Conservation (phyloP, 257 asterid genomes). For the Ligustrum vulgare region DNA sequence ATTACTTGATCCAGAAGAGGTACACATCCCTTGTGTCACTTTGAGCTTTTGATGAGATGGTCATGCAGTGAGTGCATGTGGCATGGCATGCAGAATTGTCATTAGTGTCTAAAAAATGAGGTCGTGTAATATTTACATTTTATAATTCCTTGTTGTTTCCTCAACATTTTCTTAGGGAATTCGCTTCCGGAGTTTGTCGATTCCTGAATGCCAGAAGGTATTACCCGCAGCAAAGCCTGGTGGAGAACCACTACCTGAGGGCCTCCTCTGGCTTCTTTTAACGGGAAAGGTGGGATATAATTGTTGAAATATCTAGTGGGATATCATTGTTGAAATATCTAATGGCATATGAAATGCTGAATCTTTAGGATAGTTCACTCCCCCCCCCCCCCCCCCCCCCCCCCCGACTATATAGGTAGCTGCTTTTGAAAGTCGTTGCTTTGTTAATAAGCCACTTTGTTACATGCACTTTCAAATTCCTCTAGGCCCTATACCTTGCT, state of each 20-base stretch:
- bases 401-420: not conserved
- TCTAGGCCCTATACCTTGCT: constrained; percentile 1
- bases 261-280: constrained; percentile 97
- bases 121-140: not conserved
- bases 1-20: constrained; percentile 98
- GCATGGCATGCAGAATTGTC: not conserved
- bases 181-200: constrained; percentile 92
- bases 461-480: constrained; percentile 5
- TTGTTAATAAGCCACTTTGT: not conserved
- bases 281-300: constrained; percentile 75
- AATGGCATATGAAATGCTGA: not conserved
- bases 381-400: too few species aligned
- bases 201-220: constrained; percentile 94
- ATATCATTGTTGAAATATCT: not conserved
- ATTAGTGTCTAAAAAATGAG: not conserved
- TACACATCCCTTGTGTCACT: constrained; percentile 19
- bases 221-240: constrained; percentile 88
- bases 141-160: constrained; percentile 18
- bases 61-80: constrained; percentile 12
- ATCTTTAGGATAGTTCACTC: not conserved
- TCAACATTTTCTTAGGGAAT: constrained; percentile 61
- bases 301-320: constrained; percentile 22
- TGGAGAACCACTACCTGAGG: constrained; percentile 98
- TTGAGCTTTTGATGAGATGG: constrained; percentile 9
- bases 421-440: constrained; percentile 1